Base-by-base conservation (phyloP, 306 rosid species). In the Vicia villosa region DNA sequence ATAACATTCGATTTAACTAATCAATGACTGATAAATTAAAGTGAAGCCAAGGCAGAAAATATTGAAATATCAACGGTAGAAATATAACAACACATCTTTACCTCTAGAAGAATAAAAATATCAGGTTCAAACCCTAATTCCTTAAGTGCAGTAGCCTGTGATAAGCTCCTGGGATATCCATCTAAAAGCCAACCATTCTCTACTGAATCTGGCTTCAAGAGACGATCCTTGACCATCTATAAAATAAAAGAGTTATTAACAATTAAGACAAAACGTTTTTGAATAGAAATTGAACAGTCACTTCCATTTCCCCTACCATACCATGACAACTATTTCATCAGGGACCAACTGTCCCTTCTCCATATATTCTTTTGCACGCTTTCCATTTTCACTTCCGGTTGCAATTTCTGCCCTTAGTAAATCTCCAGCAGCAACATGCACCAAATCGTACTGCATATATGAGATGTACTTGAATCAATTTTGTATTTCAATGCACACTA, bases 151-250 rank as follows among this genome's bases (percentile, higher is more conserved):
- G 61, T 61, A 74, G 99, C 97, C 81, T 94, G 99, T 5, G 96
- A 91, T 47, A 80, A 80, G 87, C 99, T 94, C 85, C 99, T 86
- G 57, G 99, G 99, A 68, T 88, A 91, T 21, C 99, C 99, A 80
- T 94, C 97, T 71, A 94, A 79, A 70, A 91, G 99, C 99, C 99
- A 94, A 51, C 99, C 99, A 64, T 83, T 77, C 52, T 86, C 62
- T 41, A 15, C 75, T 75, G 99, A 75, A 72, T 94, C 97, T 9
- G 89, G 87, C 75, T 80, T 77, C 40, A 42, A 80, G 70, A 94
- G 83, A 55, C 97, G 91, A 16, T 89, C 96, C 73, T 83, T 94
- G 59, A 94, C 97, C 92, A 94, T 94, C 95, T 93, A 68, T 80
- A 83, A 11, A 42, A 74, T 61, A 40, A 43, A 28, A 58, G 67